Percentiles rank a stretch among this genome's conserved stretches.
These are phyloP conservation scores for Hyphodiscus hymeniophilus DNA, from an alignment of 495 filamentous ascomycete genomes.

Conservation along the genomic window DNA sequence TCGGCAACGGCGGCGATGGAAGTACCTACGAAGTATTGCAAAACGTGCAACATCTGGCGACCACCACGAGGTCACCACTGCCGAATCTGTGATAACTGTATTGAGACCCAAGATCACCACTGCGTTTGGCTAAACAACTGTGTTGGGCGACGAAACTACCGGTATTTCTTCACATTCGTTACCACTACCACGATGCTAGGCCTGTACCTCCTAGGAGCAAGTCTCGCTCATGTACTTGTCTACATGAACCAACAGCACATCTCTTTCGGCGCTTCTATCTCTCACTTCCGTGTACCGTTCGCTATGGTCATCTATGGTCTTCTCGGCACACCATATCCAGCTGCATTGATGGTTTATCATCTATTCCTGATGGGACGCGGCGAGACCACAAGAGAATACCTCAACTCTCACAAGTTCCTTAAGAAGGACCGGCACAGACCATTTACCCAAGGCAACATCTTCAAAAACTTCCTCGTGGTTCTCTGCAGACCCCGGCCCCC, in stretches of 20 bases:
- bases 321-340: constrained; percentile 69
- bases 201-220: constrained; percentile 66
- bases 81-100: constrained; percentile 90
- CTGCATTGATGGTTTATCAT: constrained; percentile 80
- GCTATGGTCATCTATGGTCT: constrained; percentile 82
- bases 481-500: constrained; percentile 77
- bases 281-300: constrained; percentile 66
- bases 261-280: constrained; percentile 59
- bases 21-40: constrained; percentile 95
- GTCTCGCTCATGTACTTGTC: constrained; percentile 68
- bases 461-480: constrained; percentile 76
- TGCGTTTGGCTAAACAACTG: constrained; percentile 99
- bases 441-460: constrained; percentile 69
- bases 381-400: constrained; percentile 92
- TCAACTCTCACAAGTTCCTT: constrained; percentile 89
- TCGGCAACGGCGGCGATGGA: constrained; percentile 79
- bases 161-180: constrained; percentile 93
- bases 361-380: constrained; percentile 81
- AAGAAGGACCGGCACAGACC: constrained; percentile 87
- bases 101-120: constrained; percentile 97
- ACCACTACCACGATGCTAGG: constrained; percentile 64
- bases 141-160: constrained; percentile 93
- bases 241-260: constrained; percentile 52
- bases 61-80: constrained; percentile 94
- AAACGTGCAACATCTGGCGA: constrained; percentile 93